These are phyloP conservation scores for Trichoderma orchidacearum DNA, from an alignment of 495 filamentous ascomycete genomes.

Conservation along the genomic window DNA sequence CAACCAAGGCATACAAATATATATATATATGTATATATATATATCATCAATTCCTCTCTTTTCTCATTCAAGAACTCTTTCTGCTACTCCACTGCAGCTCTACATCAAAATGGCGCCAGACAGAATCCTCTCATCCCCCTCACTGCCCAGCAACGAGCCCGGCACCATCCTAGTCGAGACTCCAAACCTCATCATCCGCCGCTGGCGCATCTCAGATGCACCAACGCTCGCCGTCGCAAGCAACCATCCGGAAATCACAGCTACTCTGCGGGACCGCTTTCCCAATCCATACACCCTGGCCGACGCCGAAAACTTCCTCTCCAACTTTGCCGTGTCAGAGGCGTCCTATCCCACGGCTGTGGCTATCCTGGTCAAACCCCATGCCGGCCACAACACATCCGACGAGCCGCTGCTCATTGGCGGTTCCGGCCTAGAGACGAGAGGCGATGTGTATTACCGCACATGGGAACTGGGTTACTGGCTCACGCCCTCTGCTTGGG, in stretches of 20 bases:
- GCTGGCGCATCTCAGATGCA: constrained; percentile 16
- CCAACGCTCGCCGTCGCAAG: constrained; percentile 8
- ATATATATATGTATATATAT: no score
- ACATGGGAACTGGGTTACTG: constrained; percentile 27
- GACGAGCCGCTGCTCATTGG: constrained; percentile 9
- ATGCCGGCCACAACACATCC: constrained; percentile 4
- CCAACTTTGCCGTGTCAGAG: neutral
- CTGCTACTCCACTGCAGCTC: no score
- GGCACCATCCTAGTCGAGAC: constrained; percentile 3
- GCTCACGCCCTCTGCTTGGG: constrained; percentile 20
- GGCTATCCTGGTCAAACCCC: neutral
- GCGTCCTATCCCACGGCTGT: neutral
- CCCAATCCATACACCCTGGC: constrained; percentile 21
- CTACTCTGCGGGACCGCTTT: constrained; percentile 20
- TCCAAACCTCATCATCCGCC: constrained; percentile 13
- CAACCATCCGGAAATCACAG: constrained; percentile 16
- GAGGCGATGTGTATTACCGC: constrained; percentile 15
- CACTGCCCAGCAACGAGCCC: neutral
- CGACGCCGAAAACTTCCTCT: constrained; percentile 7
- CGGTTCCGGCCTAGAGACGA: constrained; percentile 16
- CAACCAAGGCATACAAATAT: no score
- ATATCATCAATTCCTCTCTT: neutral
- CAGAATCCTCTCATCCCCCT: neutral
- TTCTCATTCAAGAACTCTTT: neutral
- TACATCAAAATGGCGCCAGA: neutral